These are phyloP conservation scores for Populus davidiana DNA, from an alignment of 345 rosid genomes.

Conservation along the genomic window DNA sequence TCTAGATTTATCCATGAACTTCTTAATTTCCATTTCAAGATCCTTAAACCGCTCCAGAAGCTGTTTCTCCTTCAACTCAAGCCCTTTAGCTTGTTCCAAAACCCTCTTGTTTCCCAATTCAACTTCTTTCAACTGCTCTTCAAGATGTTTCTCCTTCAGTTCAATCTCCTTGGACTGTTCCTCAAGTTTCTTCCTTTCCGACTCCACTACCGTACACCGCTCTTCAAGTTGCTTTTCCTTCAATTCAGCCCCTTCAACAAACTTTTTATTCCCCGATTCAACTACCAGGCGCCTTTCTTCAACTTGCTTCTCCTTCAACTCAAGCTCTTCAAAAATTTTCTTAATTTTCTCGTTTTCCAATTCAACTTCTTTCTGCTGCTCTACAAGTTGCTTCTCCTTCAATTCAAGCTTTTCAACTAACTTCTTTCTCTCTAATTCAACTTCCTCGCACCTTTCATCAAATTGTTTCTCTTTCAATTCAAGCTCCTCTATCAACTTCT, in stretches of 20 bases:
- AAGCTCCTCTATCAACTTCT: no score
- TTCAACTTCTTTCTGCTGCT: neutral
- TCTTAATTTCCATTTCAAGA: neutral
- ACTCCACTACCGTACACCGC: neutral
- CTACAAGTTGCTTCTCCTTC: neutral
- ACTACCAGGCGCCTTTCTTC: neutral
- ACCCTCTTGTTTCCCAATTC: neutral
- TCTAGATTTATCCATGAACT: neutral
- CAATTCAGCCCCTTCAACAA: neutral
- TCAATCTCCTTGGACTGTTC: neutral
- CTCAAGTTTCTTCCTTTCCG: neutral
- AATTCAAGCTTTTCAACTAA: no score
- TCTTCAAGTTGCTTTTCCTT: neutral
- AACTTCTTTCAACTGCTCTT: neutral
- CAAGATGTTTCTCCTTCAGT: neutral
- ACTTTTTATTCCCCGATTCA: neutral
- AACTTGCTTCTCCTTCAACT: neutral
- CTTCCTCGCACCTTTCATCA: neutral
- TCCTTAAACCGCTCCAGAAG: neutral
- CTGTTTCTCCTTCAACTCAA: conserved; percentile 3
- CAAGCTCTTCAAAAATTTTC: neutral
- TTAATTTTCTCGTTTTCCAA: neutral
- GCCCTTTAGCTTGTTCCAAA: neutral
- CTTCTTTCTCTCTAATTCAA: neutral
- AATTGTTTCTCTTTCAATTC: neutral